Evolutionary conservation across 805 yeast genomes (phyloP), one percentile per base, ranked within the genome.

Genomic region (Kuraishia hungarica): DNA sequence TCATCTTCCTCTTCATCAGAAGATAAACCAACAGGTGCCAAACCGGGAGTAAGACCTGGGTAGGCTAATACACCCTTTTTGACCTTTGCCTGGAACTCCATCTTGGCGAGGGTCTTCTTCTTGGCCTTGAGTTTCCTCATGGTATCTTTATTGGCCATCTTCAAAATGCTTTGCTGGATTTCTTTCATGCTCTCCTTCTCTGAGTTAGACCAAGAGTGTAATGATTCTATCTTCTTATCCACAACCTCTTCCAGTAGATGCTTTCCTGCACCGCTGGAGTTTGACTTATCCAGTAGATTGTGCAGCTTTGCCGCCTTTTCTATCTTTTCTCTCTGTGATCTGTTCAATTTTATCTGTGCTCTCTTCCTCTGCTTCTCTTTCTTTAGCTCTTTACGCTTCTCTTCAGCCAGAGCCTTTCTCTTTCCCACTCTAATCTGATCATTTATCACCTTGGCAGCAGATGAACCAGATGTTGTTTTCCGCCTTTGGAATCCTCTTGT

Each of bases 41-140:
- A 76, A 58, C 96, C 96, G 0, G 94, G 96, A 0, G 96, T 88
- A 55, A 88, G 74, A 26, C 94, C 93, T 48, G 88, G 79, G 58
- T 71, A 70, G 2, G 80, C 67, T 58, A 77, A 68, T 43, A 65
- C 61, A 21, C 82, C 82, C 53, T 71, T 69, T 55, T 74, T 67
- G 53, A 78, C 66, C 62, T 75, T 77, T 29, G 70, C 67, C 52
- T 73, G 68, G 64, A 75, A 72, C 10, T 68, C 63, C 51, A 64
- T 66, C 56, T 64, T 65, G 56, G 72, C 66, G 54, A 60, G 54
- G 39, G 59, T 64, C 53, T 61, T 64, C 55, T 62, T 69, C 51
- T 69, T 69, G 49, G 67, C 64, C 61, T 70, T 72, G 48, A 64
- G 69, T 50, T 69, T 63, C 21, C 66, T 68, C 2, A 61, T 72